A percentile compares a stretch with the other conserved stretches of the same genome.
phyloP scores from a whole-genome alignment of 2,329 filamentous ascomycete species.

The Aspergillus aculeatus region DNA sequence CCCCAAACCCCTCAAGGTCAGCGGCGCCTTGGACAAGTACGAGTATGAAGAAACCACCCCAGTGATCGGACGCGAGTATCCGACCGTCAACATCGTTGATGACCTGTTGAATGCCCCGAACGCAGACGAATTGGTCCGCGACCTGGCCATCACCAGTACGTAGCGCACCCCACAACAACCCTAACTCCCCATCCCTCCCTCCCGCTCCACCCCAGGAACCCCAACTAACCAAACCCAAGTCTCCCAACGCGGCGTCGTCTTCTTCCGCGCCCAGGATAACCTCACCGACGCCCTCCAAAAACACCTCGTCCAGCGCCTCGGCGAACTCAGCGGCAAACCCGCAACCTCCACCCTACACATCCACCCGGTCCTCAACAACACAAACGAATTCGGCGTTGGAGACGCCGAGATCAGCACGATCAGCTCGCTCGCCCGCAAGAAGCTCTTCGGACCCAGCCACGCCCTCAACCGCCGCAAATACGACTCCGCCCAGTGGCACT shows the following conservation, averaged over 20 bases:
- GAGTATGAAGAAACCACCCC: conserved; percentile 44
- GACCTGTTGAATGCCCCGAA: conserved; percentile 58
- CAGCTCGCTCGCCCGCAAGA: conserved; percentile 56
- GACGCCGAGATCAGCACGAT: conserved; percentile 66
- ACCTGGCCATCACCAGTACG: conserved; percentile 66
- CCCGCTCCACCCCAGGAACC: background rate
- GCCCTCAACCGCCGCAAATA: background rate
- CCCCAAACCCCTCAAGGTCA: conserved; percentile 28
- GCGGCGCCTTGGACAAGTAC: conserved; percentile 42
- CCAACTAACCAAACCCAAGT: conserved; percentile 44
- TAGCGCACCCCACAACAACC: background rate
- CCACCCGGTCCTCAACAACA: conserved; percentile 58
- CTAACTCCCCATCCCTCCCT: background rate
- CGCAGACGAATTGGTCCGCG: conserved; percentile 62
- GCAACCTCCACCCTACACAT: conserved; percentile 59
- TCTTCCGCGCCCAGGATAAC: conserved; percentile 64
- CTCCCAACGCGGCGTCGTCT: conserved; percentile 67
- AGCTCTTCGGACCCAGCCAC: conserved; percentile 33
- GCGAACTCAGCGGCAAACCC: conserved; percentile 60
- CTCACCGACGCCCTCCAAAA: conserved; percentile 65
- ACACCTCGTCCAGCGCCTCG: conserved; percentile 60
- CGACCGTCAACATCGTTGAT: conserved; percentile 47
- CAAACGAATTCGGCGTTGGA: conserved; percentile 53
- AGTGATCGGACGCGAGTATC: conserved; percentile 44
- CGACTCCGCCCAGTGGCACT: conserved; percentile 44